Base-by-base conservation (phyloP, 2,329 filamentous ascomycete genomes). In the Fusarium tjaetaba region DNA sequence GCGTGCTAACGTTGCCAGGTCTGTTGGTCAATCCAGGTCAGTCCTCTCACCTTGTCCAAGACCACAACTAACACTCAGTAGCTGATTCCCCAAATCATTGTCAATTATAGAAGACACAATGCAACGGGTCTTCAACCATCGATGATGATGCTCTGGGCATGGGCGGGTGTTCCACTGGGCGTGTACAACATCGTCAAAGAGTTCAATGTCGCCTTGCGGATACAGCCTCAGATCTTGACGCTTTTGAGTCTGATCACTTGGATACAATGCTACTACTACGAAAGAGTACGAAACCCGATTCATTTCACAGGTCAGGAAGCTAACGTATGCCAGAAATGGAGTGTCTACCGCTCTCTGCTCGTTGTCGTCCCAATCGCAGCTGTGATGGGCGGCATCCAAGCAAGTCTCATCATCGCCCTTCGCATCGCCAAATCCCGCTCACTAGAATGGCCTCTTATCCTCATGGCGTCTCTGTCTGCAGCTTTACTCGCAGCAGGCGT, bases 131-230 rank as follows among this genome's bases (percentile, higher is more conserved):
- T 93, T 0, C 91, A 93, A 56, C 86, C 89, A 0, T 89, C 89
- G 0, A 93, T 93, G 91, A 93, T 93, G 91, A 87, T 93, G 79
- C 84, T 93, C 5, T 93, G 91, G 87, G 89, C 90, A 0, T 88
- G 86, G 82, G 91, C 91, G 4, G 91, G 91, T 1, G 88, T 93
- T 0, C 91, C 91, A 1, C 83, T 93, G 0, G 92, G 91, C 5
- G 84, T 85, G 10, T 86, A 85, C 74, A 86, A 85, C 66, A 83
- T 85, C 41, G 82, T 83, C 30, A 78, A 81, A 60, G 76, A 78
- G 16, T 85, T 85, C 74, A 85, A 85, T 57, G 32, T 85, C 5
- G 84, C 84, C 6, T 70, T 85, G 20, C 80, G 79, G 16, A 80
- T 85, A 22, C 84, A 86, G 61, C 84, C 84, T 15, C 84, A 86